Evolutionary conservation across 1,284 basidiomycete genomes (phyloP).

Genomic region (Cutaneotrichosporon mucoides): DNA sequence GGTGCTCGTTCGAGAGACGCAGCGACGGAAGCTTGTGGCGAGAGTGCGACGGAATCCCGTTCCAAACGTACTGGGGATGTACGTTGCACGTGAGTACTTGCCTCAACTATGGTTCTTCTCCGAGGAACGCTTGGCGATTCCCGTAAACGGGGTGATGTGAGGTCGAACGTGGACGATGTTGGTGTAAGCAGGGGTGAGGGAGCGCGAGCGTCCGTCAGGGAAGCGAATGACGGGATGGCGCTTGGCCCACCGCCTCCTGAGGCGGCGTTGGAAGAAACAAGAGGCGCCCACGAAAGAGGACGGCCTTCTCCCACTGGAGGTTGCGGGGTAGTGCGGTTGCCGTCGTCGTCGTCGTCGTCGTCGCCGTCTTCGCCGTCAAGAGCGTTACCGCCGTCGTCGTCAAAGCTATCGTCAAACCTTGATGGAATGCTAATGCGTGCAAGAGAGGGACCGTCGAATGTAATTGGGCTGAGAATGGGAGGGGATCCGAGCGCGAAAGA

Average conservation of each 20-base stretch:
- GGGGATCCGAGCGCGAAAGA: slow-evolving; percentile 15
- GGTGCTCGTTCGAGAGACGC: background rate
- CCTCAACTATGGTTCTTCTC: slow-evolving; percentile 34
- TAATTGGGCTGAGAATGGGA: slow-evolving; percentile 29
- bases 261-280: background rate
- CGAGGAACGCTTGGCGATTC: slow-evolving; percentile 33
- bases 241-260: background rate
- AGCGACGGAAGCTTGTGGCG: background rate
- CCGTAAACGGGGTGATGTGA: slow-evolving; percentile 23
- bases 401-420: slow-evolving; percentile 1
- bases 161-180: slow-evolving; percentile 12
- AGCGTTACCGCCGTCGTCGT: slow-evolving; percentile 3
- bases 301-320: background rate
- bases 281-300: background rate
- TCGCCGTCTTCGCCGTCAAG: background rate
- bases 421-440: slow-evolving; percentile 1
- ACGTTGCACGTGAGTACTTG: slow-evolving; percentile 2
- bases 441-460: slow-evolving; percentile 19
- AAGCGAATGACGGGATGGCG: slow-evolving; percentile 7
- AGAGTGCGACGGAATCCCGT: background rate
- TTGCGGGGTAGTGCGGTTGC: slow-evolving; percentile 1
- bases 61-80: slow-evolving; percentile 2
- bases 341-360: slow-evolving; percentile 1
- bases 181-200: slow-evolving; percentile 14
- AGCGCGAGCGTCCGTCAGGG: slow-evolving; percentile 6